Conservation (phyloP, 805 yeast species). For the Monosporozyma yasuniensis region DNA sequence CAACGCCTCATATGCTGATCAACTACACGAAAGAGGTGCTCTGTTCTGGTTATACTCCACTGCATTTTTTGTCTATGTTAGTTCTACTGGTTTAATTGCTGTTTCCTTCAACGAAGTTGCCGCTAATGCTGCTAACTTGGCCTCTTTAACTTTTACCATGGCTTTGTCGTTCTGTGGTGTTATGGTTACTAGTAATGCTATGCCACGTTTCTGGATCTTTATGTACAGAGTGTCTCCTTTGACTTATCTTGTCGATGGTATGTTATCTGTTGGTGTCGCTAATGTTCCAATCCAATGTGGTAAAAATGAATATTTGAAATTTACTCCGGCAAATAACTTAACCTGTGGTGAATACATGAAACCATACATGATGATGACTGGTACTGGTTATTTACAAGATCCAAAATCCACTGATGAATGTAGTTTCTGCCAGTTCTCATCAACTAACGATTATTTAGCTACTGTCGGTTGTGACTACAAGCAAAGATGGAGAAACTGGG, state of each 20-base stretch:
- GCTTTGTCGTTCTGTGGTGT: constrained; percentile 73
- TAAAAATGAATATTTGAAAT: constrained; percentile 36
- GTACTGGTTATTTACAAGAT: constrained; percentile 43
- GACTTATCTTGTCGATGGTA: constrained; percentile 53
- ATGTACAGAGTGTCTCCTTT: constrained; percentile 69
- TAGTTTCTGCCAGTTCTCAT: constrained; percentile 44
- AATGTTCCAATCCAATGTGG: constrained; percentile 41
- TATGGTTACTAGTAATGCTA: constrained; percentile 42
- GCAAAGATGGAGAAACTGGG: constrained; percentile 52
- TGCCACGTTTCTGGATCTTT: constrained; percentile 75
- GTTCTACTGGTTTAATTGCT: constrained; percentile 49
- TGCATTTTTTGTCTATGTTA: constrained; percentile 45
- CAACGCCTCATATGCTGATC: constrained; percentile 48
- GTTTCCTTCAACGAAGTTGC: constrained; percentile 51
- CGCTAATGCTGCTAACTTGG: constrained; percentile 57
- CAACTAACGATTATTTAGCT: constrained; percentile 51
- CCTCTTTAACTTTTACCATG: constrained; percentile 49
- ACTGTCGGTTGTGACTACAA: constrained; percentile 33
- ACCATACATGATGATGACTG: constrained; percentile 26
- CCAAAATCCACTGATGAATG: constrained; percentile 44
- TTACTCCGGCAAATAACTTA: constrained; percentile 45
- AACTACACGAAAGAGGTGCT: constrained; percentile 48
- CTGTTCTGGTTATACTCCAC: constrained; percentile 38
- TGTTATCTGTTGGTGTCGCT: constrained; percentile 49
- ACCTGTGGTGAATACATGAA: constrained; percentile 51